Base-by-base conservation (phyloP, 2,329 filamentous ascomycete species). In the Colletotrichum theobromicola region DNA sequence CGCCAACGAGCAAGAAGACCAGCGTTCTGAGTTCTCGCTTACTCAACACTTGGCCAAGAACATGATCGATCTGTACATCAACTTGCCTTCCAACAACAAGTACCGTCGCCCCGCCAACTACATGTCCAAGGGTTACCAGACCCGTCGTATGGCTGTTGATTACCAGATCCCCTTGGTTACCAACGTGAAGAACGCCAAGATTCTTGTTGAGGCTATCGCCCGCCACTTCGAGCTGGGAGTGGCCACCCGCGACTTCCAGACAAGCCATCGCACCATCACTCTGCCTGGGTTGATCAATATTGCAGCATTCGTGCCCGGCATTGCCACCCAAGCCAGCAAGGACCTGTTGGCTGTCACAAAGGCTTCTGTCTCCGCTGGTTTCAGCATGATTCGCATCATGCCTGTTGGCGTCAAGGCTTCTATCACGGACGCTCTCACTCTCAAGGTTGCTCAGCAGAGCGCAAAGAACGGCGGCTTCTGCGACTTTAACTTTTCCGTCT, bases 171-270 rank as follows among this genome's bases (percentile, higher is more conserved):
- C 97, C 73, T 88, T 99, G 75, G 96, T 99, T 21, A 99, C 97
- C 70, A 99, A 99, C 80, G 97, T 99, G 84, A 99, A 99, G 91
- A 98, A 98, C 82, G 97, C 97, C 74, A 99, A 98, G 90, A 95
- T 99, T 74, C 87, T 99, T 66, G 93, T 99, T 67, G 97, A 99
- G 86, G 97, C 96, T 26, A 94, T 99, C 77, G 93, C 95, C 71
- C 93, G 96, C 74, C 94, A 97, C 83, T 98, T 95, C 82, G 93
- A 96, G 78, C 89, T 99, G 68, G 92, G 94, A 46, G 92, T 99
- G 72, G 91, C 92, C 81, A 93, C 92, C 77, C 92, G 96, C 71
- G 97, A 99, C 85, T 98, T 93, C 85, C 95, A 98, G 87, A 96
- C 95, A 61, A 98, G 97, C 85, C 94, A 96, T 83, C 90, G 92